Evolutionary conservation across 768 basidiomycete species (phyloP).

Genomic region (Leccinum boreale): DNA sequence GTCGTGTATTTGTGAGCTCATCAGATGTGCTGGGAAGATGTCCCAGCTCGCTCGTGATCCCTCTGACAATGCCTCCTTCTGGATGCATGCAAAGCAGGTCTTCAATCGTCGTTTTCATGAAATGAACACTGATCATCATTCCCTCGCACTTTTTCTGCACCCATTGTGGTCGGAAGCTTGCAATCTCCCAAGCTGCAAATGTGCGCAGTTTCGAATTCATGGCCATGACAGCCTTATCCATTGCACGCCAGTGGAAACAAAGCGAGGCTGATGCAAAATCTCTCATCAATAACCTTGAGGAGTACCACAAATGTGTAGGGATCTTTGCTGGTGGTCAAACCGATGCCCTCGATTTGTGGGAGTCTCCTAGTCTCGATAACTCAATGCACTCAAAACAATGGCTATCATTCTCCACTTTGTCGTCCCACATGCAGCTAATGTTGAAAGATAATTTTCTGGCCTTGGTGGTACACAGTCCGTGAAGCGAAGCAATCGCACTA

Average conservation of each 20-base stretch:
- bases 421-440: too few species aligned
- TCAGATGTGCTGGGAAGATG: neutral
- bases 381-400: too few species aligned
- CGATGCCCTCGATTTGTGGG: neutral
- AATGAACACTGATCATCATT: conserved; percentile 30
- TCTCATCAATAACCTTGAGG: neutral
- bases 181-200: neutral
- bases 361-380: neutral
- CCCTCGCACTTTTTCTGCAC: conserved; percentile 15
- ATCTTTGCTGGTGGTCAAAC: neutral
- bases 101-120: conserved; percentile 28
- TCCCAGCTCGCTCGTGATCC: too few species aligned
- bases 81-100: conserved; percentile 5
- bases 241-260: neutral
- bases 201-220: neutral
- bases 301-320: neutral
- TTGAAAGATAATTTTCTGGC: too few species aligned
- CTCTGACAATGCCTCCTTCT: too few species aligned
- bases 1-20: neutral
- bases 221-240: neutral
- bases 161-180: neutral
- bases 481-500: too few species aligned
- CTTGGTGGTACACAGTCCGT: too few species aligned
- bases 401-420: too few species aligned
- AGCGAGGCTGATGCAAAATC: neutral